Evolutionary conservation across 1,284 basidiomycete species (phyloP).

Genomic region (Macrocystidia cucumis): DNA sequence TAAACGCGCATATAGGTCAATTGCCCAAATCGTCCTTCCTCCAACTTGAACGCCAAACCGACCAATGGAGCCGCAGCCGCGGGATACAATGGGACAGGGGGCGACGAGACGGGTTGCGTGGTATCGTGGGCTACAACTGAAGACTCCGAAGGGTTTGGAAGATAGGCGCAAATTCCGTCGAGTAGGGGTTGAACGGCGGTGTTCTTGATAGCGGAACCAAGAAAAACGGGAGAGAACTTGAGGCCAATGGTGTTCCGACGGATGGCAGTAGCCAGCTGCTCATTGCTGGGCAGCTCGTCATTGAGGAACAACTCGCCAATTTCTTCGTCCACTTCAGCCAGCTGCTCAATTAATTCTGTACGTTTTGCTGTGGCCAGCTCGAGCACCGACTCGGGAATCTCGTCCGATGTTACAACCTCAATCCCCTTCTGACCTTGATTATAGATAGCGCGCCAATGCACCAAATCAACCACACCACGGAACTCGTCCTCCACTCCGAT

Average conservation of each 20-base stretch:
- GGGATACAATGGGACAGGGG: constrained; percentile 71
- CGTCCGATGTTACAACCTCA: constrained; percentile 78
- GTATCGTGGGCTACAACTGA: constrained; percentile 83
- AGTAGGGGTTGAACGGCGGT: constrained; percentile 92
- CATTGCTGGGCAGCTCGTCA: constrained; percentile 69
- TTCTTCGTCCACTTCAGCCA: constrained; percentile 94
- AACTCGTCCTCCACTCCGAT: constrained; percentile 91
- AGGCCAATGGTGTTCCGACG: constrained; percentile 84
- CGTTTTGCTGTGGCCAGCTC: constrained; percentile 79
- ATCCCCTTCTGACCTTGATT: constrained; percentile 95
- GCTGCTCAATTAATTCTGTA: constrained; percentile 87
- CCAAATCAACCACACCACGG: constrained; percentile 88
- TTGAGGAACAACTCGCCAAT: constrained; percentile 90
- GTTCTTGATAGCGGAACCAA: constrained; percentile 98
- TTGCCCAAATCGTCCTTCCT: constrained; percentile 96
- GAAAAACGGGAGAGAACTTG: constrained; percentile 94
- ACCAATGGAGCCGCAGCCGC: constrained; percentile 85
- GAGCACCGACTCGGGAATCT: constrained; percentile 76
- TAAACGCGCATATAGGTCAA: constrained; percentile 99
- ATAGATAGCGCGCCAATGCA: constrained; percentile 93
- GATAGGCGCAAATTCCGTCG: constrained; percentile 93
- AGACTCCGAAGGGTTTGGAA: constrained; percentile 86
- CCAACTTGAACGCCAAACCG: constrained; percentile 96
- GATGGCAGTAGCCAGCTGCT: constrained; percentile 80
- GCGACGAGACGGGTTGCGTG: constrained; percentile 54